Conservation (phyloP, 2,329 filamentous ascomycete genomes). For the Hymenoscyphus occultus region DNA sequence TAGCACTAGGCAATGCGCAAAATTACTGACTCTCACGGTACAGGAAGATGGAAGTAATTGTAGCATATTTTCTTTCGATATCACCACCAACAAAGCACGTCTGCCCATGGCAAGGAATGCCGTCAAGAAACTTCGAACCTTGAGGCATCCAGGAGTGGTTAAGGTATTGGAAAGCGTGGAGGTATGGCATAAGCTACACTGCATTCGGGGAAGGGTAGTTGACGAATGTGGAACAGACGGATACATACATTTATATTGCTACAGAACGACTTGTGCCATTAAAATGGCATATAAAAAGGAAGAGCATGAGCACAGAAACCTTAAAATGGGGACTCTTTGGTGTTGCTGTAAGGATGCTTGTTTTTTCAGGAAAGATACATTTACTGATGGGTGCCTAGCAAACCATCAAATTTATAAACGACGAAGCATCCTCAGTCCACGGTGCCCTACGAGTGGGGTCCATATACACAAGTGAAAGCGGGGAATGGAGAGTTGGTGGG, state of each 20-base stretch:
- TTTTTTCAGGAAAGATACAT: not conserved
- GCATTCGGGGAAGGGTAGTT: slow-evolving; percentile 21
- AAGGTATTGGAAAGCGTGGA: slow-evolving; percentile 94
- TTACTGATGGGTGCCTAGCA: slow-evolving; percentile 49
- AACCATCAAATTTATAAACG: slow-evolving; percentile 94
- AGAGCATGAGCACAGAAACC: slow-evolving; percentile 85
- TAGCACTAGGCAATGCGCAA: not conserved
- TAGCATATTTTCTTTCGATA: slow-evolving; percentile 96
- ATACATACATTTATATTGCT: slow-evolving; percentile 92
- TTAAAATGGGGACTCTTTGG: slow-evolving; percentile 94
- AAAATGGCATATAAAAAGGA: slow-evolving; percentile 84
- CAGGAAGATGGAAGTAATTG: slow-evolving; percentile 93
- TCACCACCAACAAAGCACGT: slow-evolving; percentile 73
- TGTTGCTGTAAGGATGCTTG: slow-evolving; percentile 62
- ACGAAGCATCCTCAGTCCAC: slow-evolving; percentile 87
- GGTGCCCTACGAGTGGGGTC: slow-evolving; percentile 82
- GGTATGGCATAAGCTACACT: slow-evolving; percentile 46
- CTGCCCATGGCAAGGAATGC: slow-evolving; percentile 90
- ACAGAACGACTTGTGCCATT: slow-evolving; percentile 87
- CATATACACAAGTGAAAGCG: slow-evolving; percentile 90
- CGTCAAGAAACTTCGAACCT: slow-evolving; percentile 85
- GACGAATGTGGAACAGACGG: slow-evolving; percentile 58
- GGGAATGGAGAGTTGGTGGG: slow-evolving; percentile 94
- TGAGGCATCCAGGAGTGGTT: slow-evolving; percentile 91
- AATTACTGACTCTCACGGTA: slow-evolving; percentile 19